Base-by-base conservation (phyloP, 805 yeast genomes). In the Ogataea trehalophila region DNA sequence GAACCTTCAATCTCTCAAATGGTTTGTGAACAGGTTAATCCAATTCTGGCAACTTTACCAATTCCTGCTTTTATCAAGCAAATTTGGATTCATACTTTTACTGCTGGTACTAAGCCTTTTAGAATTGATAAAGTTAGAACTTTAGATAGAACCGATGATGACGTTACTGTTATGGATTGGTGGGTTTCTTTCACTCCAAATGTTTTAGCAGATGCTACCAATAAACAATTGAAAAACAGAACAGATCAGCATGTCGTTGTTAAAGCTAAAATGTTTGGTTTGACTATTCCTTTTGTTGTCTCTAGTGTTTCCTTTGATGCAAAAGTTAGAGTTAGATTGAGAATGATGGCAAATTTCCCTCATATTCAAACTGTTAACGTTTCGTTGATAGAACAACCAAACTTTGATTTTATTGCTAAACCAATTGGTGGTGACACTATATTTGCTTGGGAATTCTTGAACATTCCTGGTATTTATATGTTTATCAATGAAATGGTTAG, bases 101-200 rank as follows among this genome's bases (percentile, higher is more conserved):
- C 98, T 7, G 77, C 85, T 16, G 99, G 99, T 52, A 84, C 96
- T 6, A 94, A 94, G 69, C 96, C 99, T 9, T 96, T 96, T 33
- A 79, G 99, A 65, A 76, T 94, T 50, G 97, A 94, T 62, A 75
- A 75, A 53, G 97, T 92, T 17, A 87, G 94, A 63, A 87, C 97
- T 2, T 79, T 90, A 60, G 87, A 84, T 42, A 87, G 92, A 53
- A 92, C 97, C n/a, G 83, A 81, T 31, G 86, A 85, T 52, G 97
- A 92, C 61, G 85, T 94, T 44, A 95, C 92, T 11, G 97, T 95
- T 45, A 94, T 94, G 97, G 99, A 94, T 68, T 92, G 97, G 97
- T 85, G 83, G 38, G 78, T 86, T 39, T 87, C 97, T 1, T 88
- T 91, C 71, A 85, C 88, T 26, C 99, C 99, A n/a, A 89, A 88